phyloP scores from a whole-genome alignment of 371 early-diverging fungal species.

The Racocetra persica region DNA sequence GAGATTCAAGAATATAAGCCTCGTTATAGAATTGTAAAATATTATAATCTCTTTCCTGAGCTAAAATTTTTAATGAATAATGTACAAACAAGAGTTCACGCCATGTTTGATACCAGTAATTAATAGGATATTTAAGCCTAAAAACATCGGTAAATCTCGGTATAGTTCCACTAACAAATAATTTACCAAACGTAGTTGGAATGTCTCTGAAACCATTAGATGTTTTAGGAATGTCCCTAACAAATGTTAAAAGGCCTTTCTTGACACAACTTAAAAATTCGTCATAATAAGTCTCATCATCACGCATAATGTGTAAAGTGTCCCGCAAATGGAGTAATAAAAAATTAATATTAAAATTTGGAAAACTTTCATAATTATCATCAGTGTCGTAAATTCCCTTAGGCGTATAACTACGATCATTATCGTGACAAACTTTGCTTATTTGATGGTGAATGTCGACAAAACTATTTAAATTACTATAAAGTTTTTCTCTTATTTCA shows the following conservation, averaged over 20 bases:
- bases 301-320: conserved; percentile 13
- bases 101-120: not conserved
- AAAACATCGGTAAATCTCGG: not conserved
- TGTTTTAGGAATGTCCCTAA: not conserved
- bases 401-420: not conserved
- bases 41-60: not conserved
- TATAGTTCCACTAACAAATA: not conserved
- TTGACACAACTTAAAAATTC: not conserved
- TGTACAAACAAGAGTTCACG: not conserved
- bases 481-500: conserved; percentile 7
- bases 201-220: not conserved
- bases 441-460: not conserved
- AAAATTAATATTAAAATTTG: conserved; percentile 29
- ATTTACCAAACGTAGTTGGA: not conserved
- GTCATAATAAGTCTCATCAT: conserved; percentile 15
- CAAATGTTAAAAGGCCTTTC: not conserved
- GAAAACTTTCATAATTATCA: not conserved
- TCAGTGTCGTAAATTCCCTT: not conserved
- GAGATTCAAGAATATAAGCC: not conserved
- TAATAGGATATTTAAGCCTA: not conserved
- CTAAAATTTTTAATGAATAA: not conserved
- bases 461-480: not conserved
- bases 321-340: conserved; percentile 24
- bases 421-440: not conserved
- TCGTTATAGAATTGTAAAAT: not conserved